phyloP scores from a whole-genome alignment of 2,329 filamentous ascomycete genomes.

The Xylariaceae sp. region DNA sequence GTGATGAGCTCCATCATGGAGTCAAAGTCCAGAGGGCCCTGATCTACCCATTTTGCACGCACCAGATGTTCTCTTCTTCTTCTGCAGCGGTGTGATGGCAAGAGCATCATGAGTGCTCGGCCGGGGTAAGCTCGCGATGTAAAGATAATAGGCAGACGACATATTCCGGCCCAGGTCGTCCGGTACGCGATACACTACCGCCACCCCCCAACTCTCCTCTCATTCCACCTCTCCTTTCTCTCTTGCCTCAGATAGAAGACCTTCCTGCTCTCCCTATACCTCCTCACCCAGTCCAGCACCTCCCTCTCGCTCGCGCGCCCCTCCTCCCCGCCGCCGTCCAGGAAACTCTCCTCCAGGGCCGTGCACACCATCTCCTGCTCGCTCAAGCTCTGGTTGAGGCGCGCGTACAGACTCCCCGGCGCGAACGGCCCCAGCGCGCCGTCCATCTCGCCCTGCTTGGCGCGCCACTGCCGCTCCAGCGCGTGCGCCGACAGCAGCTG shows the following conservation, averaged over 20 bases:
- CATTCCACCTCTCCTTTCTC: constrained; percentile 90
- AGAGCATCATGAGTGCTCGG: too few relatives aligned
- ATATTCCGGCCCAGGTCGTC: too few relatives aligned
- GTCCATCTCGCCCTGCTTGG: constrained; percentile 88
- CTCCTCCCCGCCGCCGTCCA: constrained; percentile 54
- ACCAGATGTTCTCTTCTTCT: too few relatives aligned
- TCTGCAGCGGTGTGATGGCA: too few relatives aligned
- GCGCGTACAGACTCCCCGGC: constrained; percentile 80
- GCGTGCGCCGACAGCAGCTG: constrained; percentile 79
- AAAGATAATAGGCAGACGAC: too few relatives aligned
- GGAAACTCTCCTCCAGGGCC: constrained; percentile 88
- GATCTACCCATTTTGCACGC: too few relatives aligned
- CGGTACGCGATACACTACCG: constrained; percentile 53
- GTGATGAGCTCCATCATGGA: too few relatives aligned
- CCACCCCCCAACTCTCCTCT: constrained; percentile 93
- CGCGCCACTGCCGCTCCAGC: constrained; percentile 86
- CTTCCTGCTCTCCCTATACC: constrained; percentile 76
- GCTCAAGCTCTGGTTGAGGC: constrained; percentile 67
- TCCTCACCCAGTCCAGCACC: constrained; percentile 75
- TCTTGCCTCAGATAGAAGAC: constrained; percentile 77
- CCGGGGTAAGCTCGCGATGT: too few relatives aligned
- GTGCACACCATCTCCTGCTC: constrained; percentile 80
- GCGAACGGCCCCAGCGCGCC: constrained; percentile 78
- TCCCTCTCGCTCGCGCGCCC: constrained; percentile 71
- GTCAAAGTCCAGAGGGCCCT: too few relatives aligned